Conservation (phyloP, 441 rosid genomes). For the Corymbia citriodora region DNA sequence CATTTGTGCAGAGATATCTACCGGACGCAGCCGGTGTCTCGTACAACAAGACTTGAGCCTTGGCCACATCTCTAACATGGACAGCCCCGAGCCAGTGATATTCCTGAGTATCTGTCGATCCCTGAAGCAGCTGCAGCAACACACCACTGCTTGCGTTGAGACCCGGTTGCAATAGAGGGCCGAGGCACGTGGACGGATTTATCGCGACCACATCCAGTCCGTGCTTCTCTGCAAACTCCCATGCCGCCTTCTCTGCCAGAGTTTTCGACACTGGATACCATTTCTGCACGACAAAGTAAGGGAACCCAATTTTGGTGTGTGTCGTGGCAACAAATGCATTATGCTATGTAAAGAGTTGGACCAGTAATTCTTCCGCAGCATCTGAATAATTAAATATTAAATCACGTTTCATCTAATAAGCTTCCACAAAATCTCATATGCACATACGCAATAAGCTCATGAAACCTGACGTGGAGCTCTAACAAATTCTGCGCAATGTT, state of each 20-base stretch:
- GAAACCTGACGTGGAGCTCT: background rate
- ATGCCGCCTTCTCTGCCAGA: constrained; percentile 77
- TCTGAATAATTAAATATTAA: no score
- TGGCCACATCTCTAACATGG: constrained; percentile 76
- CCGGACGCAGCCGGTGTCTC: constrained; percentile 64
- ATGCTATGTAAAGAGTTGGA: background rate
- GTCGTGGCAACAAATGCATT: background rate
- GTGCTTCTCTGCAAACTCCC: constrained; percentile 61
- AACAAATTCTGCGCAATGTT: background rate
- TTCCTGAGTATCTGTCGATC: constrained; percentile 63
- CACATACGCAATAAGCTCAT: background rate
- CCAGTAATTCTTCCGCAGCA: background rate
- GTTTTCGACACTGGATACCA: constrained; percentile 88
- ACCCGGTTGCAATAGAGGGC: constrained; percentile 62
- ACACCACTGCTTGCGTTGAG: constrained; percentile 85
- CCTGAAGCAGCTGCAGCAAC: constrained; percentile 55
- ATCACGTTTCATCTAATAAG: no score
- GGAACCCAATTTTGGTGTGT: background rate
- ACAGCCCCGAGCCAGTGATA: constrained; percentile 83
- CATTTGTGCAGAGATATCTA: constrained; percentile 76
- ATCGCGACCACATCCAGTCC: constrained; percentile 61
- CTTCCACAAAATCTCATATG: no score
- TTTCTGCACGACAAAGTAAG: constrained; percentile 27
- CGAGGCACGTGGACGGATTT: constrained; percentile 74
- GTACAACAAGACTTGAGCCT: constrained; percentile 54